Conservation (phyloP, 2,329 filamentous ascomycete species). For the Lasiodiplodia gonubiensis region DNA sequence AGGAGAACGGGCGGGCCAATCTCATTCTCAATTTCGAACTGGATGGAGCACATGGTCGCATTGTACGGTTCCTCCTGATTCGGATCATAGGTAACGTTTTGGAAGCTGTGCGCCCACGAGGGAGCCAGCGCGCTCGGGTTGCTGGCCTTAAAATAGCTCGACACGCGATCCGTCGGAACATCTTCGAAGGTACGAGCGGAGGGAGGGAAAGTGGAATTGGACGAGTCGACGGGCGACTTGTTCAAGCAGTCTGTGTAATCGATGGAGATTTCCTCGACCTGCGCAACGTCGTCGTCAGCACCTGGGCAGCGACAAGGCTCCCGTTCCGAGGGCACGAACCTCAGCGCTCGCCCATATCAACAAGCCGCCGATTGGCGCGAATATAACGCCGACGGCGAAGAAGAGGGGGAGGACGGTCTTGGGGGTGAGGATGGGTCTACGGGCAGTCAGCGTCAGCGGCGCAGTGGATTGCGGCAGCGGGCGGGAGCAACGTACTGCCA, state of each 20-base stretch:
- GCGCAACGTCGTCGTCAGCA: conserved; percentile 13
- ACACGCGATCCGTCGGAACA: conserved; percentile 65
- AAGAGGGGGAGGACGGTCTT: conserved; percentile 93
- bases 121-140: conserved; percentile 46
- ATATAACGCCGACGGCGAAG: conserved; percentile 88
- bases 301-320: not conserved
- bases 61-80: conserved; percentile 29
- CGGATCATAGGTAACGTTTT: conserved; percentile 45
- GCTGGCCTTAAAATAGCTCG: conserved; percentile 72
- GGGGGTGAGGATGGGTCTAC: conserved; percentile 88
- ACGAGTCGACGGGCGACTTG: conserved; percentile 56
- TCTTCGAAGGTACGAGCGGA: conserved; percentile 44
- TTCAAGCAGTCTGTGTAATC: conserved; percentile 82
- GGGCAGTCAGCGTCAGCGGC: conserved; percentile 46
- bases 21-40: conserved; percentile 78
- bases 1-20: conserved; percentile 84
- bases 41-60: conserved; percentile 69
- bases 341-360: conserved; percentile 83
- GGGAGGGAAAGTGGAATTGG: conserved; percentile 31
- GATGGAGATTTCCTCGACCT: conserved; percentile 90
- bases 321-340: conserved; percentile 52
- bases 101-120: conserved; percentile 41
- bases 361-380: conserved; percentile 88
- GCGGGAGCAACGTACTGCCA: conserved; percentile 78
- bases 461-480: conserved; percentile 2